phyloP scores from a whole-genome alignment of 371 early-diverging fungal species.

The Mucor racemosus region DNA sequence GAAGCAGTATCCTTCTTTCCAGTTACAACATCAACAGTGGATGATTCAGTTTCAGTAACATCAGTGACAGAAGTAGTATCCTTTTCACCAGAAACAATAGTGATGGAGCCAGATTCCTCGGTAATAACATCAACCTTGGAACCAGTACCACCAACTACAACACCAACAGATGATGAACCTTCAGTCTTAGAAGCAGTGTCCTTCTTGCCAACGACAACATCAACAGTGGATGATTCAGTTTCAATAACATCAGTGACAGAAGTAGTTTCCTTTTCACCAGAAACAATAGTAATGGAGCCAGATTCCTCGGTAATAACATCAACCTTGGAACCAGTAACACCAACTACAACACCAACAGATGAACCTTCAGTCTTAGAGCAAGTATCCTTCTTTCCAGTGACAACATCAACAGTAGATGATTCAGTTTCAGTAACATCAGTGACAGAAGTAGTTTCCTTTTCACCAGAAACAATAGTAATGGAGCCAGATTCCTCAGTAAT shows the following conservation, averaged over 20 bases:
- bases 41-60: neutral
- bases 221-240: neutral
- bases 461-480: neutral
- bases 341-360: slow-evolving; percentile 1
- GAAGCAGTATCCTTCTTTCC: neutral
- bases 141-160: no score
- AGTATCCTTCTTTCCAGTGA: slow-evolving; percentile 1
- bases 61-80: neutral
- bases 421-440: slow-evolving; percentile 5
- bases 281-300: neutral
- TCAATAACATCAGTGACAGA: neutral
- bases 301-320: slow-evolving; percentile 1
- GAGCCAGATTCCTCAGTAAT: slow-evolving; percentile 6
- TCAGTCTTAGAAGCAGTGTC: neutral
- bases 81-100: slow-evolving; percentile 3
- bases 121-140: no score
- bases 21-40: no score
- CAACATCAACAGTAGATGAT: slow-evolving; percentile 5
- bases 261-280: slow-evolving; percentile 1
- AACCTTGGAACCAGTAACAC: neutral
- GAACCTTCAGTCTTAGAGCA: neutral
- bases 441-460: neutral
- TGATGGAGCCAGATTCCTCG: no score
- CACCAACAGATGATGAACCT: no score
- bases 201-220: neutral